These are phyloP conservation scores for Apiospora kogelbergensis DNA, from an alignment of 2,329 filamentous ascomycete genomes.

Conservation along the genomic window DNA sequence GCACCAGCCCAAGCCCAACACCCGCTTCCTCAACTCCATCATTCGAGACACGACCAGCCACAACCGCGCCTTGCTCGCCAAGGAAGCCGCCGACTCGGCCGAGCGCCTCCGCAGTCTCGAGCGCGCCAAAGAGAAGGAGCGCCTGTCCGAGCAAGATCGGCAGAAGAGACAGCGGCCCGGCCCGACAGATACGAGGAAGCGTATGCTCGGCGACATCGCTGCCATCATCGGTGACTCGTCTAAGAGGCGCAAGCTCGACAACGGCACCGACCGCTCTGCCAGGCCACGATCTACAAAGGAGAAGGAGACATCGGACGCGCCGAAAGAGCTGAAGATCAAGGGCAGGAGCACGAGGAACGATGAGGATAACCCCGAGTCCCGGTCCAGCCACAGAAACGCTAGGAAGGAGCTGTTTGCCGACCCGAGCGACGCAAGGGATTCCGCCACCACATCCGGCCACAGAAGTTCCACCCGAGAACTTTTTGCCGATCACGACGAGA, in stretches of 20 bases:
- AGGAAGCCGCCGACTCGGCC: constrained; percentile 77
- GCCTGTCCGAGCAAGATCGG: constrained; percentile 29
- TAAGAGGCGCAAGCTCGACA: constrained; percentile 35
- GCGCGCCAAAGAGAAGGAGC: constrained; percentile 43
- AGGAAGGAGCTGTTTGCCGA: constrained; percentile 22
- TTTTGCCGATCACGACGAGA: constrained; percentile 11
- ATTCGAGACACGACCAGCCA: constrained; percentile 86
- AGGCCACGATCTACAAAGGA: not conserved
- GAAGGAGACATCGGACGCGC: not conserved
- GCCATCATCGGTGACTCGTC: constrained; percentile 52
- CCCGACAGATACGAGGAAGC: constrained; percentile 51
- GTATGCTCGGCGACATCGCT: constrained; percentile 61
- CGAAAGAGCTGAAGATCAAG: constrained; percentile 14
- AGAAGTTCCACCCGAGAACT: constrained; percentile 25
- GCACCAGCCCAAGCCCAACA: constrained; percentile 84
- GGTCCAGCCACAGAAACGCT: constrained; percentile 21
- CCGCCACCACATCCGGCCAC: constrained; percentile 16
- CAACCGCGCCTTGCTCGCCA: constrained; percentile 82
- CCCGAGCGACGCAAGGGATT: constrained; percentile 12
- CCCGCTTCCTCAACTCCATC: constrained; percentile 82
- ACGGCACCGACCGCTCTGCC: constrained; percentile 18
- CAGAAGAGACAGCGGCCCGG: constrained; percentile 43
- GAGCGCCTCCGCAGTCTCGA: constrained; percentile 67
- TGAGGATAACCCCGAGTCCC: constrained; percentile 15
- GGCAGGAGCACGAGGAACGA: constrained; percentile 13